A percentile compares a stretch with the other conserved stretches of the same genome.
Conservation (phyloP, 1,284 basidiomycete species). For the Leccinum discolor region DNA sequence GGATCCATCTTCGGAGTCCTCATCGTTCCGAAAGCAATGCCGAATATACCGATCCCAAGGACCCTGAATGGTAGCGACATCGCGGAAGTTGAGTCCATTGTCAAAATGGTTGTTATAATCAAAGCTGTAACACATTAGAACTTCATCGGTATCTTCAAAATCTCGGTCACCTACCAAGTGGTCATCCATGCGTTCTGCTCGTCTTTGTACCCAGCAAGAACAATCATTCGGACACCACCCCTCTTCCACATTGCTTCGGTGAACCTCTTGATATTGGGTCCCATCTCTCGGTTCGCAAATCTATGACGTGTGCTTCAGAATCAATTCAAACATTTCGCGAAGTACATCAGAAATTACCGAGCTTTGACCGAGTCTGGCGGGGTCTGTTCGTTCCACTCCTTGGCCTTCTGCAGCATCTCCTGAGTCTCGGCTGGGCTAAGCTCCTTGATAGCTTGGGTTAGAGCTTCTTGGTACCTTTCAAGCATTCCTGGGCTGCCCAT, state of each 20-base stretch:
- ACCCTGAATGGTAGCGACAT: not conserved
- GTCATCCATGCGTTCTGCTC: not conserved
- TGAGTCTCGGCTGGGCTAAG: not conserved
- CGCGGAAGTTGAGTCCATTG: not conserved
- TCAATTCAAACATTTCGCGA: not conserved
- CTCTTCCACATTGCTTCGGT: not conserved
- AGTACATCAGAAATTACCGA: not conserved
- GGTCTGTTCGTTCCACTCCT: not conserved
- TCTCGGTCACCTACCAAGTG: not conserved
- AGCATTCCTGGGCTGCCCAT: not conserved
- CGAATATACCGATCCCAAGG: not conserved
- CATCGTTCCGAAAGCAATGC: not conserved
- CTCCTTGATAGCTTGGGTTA: not conserved
- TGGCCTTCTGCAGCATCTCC: not conserved
- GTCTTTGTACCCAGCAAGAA: not conserved
- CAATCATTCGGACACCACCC: not conserved
- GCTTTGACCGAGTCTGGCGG: not conserved
- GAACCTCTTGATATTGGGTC: not conserved
- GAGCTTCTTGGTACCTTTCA: not conserved
- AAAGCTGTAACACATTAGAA: not conserved
- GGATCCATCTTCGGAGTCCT: not conserved
- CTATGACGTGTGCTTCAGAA: not conserved
- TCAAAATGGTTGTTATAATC: not conserved
- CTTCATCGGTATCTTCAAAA: not conserved
- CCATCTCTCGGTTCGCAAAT: not conserved